These are phyloP conservation scores for Pisolithus albus DNA, from an alignment of 768 basidiomycete species.

Conservation along the genomic window DNA sequence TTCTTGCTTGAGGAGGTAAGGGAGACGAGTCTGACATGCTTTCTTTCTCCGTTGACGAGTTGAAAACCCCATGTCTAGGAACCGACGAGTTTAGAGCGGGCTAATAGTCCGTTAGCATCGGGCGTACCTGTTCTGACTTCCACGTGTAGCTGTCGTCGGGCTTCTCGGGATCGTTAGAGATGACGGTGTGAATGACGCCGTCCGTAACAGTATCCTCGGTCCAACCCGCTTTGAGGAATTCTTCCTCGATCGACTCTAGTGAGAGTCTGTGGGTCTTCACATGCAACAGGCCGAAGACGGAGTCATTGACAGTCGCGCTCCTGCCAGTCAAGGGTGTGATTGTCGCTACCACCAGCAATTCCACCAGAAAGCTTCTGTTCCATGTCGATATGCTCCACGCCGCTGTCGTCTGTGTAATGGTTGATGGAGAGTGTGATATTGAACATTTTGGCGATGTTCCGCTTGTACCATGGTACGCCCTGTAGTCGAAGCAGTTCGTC, in stretches of 20 bases:
- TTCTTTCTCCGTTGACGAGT: conserved; percentile 48
- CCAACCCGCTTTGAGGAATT: conserved; percentile 39
- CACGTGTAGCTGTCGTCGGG: conserved; percentile 49
- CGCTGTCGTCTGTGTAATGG: conserved; percentile 55
- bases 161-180: conserved; percentile 58
- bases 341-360: conserved; percentile 50
- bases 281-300: conserved; percentile 54
- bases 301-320: conserved; percentile 46
- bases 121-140: conserved; percentile 54
- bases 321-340: conserved; percentile 50
- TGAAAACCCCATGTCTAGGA: conserved; percentile 57
- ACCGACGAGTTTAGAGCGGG: background rate
- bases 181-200: conserved; percentile 28
- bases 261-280: conserved; percentile 48
- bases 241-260: conserved; percentile 40
- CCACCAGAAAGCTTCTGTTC: conserved; percentile 61
- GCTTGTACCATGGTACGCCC: conserved; percentile 66
- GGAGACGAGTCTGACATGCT: conserved; percentile 53
- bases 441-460: conserved; percentile 51
- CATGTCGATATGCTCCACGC: conserved; percentile 60
- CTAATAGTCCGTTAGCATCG: conserved; percentile 4
- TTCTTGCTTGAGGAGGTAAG: conserved; percentile 57
- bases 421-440: conserved; percentile 55
- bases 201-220: conserved; percentile 32
- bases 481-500: conserved; percentile 64